Base-by-base conservation (phyloP, 2,329 filamentous ascomycete genomes). In the Trichoderma pleuroti region DNA sequence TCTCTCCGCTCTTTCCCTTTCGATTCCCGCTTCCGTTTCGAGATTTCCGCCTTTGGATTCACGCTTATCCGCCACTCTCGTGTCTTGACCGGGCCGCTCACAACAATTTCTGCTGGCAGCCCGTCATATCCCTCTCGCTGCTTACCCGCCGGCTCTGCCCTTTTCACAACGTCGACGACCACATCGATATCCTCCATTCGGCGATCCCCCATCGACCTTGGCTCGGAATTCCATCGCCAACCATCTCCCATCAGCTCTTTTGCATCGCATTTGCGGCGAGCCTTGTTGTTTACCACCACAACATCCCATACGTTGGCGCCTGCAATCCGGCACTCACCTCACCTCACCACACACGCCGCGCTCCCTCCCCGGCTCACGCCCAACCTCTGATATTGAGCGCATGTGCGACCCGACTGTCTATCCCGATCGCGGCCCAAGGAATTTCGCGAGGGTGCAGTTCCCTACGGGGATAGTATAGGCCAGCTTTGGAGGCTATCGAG, bases 391-490 rank as follows among this genome's bases (percentile, higher is more conserved):
- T 21, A 26, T 46, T 32, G 60, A 64, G 68, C 60, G 68, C 68
- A 59, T 70, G 68, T 70, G 18, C 52, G 52, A 70, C 52, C 49
- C 26, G 34, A 42, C 14, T 12, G 28, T 36, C 63, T 46, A 28
- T 65, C 52, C 52, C 49, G 49, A 62, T 57, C 36, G 61, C 59
- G 26, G 60, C 60, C 36, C 52, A 54, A 52, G 34, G 26, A 26
- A n/a, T n/a, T 39, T 54, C 56, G 59, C 65, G 28, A 26, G 32
- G 65, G 46, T 65, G 59, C 70, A 65, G n/a, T 28, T 30, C 18
- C 42, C 59, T 60, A 18, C 60, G 28, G 26, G 39, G 36, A 52
- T 76, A 79, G 77, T 77, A 80, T 80, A 79, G 77, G 78, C 74
- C 74, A 70, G 70, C 71, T 73, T 71, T 73, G 75, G 67, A 74